phyloP scores from a whole-genome alignment of 345 rosid species.

The Raphanus sativus region DNA sequence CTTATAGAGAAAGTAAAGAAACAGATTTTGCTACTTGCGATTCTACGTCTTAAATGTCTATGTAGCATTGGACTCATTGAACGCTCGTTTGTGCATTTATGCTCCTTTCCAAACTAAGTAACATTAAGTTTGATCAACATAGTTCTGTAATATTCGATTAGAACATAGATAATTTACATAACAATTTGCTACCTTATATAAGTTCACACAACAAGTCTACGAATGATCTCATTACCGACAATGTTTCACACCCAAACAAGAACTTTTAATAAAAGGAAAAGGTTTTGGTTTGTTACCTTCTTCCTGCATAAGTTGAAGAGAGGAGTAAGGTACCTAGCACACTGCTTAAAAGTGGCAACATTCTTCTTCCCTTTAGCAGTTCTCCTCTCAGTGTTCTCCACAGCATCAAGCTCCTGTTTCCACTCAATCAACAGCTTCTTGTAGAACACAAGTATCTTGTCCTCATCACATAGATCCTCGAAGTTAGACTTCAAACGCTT shows the following conservation, averaged over 20 bases:
- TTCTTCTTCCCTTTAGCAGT: conserved; percentile 89
- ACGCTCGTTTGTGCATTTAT: not conserved
- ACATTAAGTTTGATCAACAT: conserved; percentile 5
- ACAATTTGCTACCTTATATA: conserved; percentile 2
- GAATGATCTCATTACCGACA: not conserved
- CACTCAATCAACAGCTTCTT: conserved; percentile 90
- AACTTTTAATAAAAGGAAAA: not conserved
- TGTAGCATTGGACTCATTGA: not conserved
- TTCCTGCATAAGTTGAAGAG: conserved; percentile 97
- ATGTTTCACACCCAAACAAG: not conserved
- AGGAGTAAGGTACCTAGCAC: conserved; percentile 85
- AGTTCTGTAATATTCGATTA: not conserved
- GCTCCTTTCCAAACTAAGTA: not conserved
- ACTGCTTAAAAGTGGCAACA: conserved; percentile 97
- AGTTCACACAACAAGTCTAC: not conserved
- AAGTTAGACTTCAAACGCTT: conserved; percentile 86
- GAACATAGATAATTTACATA: not conserved
- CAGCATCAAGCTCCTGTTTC: conserved; percentile 88
- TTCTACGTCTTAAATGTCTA: not conserved
- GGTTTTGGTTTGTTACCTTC: conserved; percentile 54
- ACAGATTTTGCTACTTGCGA: not conserved
- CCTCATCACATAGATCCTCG: conserved; percentile 87
- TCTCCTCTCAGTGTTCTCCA: conserved; percentile 71
- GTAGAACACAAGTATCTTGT: conserved; percentile 87
- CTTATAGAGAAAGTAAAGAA: not conserved